Base-by-base conservation (phyloP, 2,329 filamentous ascomycete genomes). In the Colletotrichum spinosum region DNA sequence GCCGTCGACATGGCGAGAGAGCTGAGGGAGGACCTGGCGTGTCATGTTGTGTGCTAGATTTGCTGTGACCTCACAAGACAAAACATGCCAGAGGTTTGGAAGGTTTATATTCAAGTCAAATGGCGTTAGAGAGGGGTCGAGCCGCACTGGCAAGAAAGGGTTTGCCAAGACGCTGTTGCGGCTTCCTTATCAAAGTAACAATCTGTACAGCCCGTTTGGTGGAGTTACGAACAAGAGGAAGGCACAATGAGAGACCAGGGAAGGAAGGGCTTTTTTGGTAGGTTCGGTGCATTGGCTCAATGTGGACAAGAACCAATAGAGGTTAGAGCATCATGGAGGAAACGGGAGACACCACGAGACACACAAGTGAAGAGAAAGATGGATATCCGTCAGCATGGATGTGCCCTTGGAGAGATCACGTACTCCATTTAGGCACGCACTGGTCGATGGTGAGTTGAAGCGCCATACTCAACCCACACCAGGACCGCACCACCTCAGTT, bases 1-100 rank as follows among this genome's bases (percentile, higher is more conserved):
- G 35, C 56, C 54, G 35, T 68, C 67, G 44, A 60, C 39, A 50
- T 69, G 67, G 13, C 67, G 67, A 46, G 67, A 69, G 42, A 69
- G 67, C 25, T 60, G 61, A 8, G 57, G 67, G 34, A 55, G 39
- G 12, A 56, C 11, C 44, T 68, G 65, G 38, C 65, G 67, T 41
- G 65, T 68, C 67, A 69, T 69, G 17, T 55, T 56, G 33, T 9
- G 35, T 38, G 12, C 39, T 41, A 44, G 42, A 34, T 33, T 41
- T 41, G 46, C 15, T 2, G 46, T 56, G n/a, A 6, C 6, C 8
- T 33, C 39, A 2, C 17, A 10, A 15, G 5, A n/a, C 8, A 35
- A 9, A 50, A 50, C 44, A 55, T 6, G 34, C 25, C 51, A n/a
- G 42, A 59, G 69, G 15, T 13, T 5, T 13, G 35, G 15, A n/a